These are phyloP conservation scores for Senna siamea DNA, from an alignment of 306 rosid genomes.

Conservation along the genomic window DNA sequence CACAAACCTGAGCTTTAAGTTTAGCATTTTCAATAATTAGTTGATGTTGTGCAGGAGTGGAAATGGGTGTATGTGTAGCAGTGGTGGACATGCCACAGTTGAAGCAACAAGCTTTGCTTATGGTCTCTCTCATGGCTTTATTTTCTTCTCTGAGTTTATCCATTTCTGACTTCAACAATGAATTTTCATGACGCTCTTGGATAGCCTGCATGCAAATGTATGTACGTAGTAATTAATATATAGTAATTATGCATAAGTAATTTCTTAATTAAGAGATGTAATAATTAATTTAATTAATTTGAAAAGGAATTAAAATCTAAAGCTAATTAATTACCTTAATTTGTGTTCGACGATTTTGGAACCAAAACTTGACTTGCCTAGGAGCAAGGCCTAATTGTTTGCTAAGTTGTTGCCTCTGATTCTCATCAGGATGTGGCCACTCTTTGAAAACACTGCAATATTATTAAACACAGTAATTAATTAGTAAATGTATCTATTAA, in stretches of 20 bases:
- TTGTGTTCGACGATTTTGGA: constrained; percentile 98
- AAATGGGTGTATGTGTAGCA: constrained; percentile 41
- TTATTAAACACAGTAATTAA: neutral
- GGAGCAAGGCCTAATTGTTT: constrained; percentile 91
- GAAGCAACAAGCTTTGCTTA: constrained; percentile 61
- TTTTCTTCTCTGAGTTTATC: constrained; percentile 70
- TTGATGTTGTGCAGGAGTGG: constrained; percentile 60
- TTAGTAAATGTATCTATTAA: no score
- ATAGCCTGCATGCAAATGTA: constrained; percentile 50
- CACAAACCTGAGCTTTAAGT: constrained; percentile 70
- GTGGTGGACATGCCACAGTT: constrained; percentile 65
- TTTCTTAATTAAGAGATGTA: no score
- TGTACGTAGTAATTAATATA: neutral
- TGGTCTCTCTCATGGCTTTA: constrained; percentile 56
- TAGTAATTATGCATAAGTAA: no score
- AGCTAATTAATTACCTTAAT: constrained; percentile 77
- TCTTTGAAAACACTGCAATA: constrained; percentile 80
- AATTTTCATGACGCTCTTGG: constrained; percentile 78
- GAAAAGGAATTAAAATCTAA: no score
- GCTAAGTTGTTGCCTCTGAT: constrained; percentile 93
- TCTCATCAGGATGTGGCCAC: constrained; percentile 97
- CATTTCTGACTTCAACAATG: constrained; percentile 62
- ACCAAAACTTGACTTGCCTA: constrained; percentile 97
- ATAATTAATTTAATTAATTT: no score
- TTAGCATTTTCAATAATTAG: constrained; percentile 68